phyloP scores from a whole-genome alignment of 2,329 filamentous ascomycete genomes.

The Camillea tinctor region DNA sequence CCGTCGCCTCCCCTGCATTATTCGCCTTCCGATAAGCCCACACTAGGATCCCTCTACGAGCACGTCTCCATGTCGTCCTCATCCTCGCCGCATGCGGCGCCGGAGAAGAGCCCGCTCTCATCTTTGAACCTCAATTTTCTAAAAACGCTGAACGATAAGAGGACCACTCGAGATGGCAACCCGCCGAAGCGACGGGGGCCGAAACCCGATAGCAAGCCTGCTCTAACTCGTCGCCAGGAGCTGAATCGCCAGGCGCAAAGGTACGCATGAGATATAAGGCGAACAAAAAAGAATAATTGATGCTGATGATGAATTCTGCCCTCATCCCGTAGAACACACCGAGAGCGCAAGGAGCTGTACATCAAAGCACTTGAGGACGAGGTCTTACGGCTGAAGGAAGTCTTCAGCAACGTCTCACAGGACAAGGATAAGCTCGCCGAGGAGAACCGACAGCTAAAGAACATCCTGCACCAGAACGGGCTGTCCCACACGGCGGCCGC shows the following conservation, averaged over 20 bases:
- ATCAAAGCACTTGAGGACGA: constrained; percentile 93
- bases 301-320: constrained; percentile 16
- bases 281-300: background rate
- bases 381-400: constrained; percentile 82
- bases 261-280: constrained; percentile 46
- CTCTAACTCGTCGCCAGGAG: constrained; percentile 87
- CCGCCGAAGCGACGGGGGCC: constrained; percentile 86
- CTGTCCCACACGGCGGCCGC: constrained; percentile 37
- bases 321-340: constrained; percentile 70
- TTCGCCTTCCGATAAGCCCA: constrained; percentile 33
- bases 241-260: constrained; percentile 93
- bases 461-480: constrained; percentile 53
- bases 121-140: constrained; percentile 60
- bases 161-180: constrained; percentile 80
- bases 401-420: constrained; percentile 69
- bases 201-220: constrained; percentile 94
- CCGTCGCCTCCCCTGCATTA: constrained; percentile 36
- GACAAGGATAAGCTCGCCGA: constrained; percentile 74
- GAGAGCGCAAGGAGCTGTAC: constrained; percentile 94
- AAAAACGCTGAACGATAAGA: constrained; percentile 70
- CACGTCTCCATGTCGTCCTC: constrained; percentile 46
- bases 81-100: constrained; percentile 38
- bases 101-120: constrained; percentile 38
- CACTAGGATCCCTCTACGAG: constrained; percentile 34
- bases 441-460: constrained; percentile 75